Evolutionary conservation across 108 stramenopile genomes (phyloP).

Genomic region (Fistulifera pelliculosa): DNA sequence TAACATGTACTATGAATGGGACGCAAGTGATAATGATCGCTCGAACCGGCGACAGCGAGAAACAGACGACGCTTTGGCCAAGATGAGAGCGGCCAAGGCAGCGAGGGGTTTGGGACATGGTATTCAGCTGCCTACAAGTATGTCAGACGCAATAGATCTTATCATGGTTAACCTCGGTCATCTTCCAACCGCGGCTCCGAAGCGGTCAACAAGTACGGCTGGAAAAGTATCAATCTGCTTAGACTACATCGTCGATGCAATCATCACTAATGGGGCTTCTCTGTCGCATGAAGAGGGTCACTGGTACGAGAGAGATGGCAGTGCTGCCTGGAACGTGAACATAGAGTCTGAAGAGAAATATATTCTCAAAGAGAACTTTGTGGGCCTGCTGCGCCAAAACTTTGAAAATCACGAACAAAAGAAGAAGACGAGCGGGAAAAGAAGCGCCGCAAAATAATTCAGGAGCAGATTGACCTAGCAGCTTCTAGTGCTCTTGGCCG

Average conservation of each 20-base stretch:
- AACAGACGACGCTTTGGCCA: conserved; percentile 74
- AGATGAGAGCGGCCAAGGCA: conserved; percentile 70
- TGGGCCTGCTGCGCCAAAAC: neutral
- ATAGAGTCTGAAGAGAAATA: conserved; percentile 8
- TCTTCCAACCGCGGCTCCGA: conserved; percentile 54
- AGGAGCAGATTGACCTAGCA: conserved; percentile 55
- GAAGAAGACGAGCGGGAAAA: conserved; percentile 24
- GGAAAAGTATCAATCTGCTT: conserved; percentile 47
- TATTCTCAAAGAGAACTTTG: neutral
- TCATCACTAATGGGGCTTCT: conserved; percentile 80
- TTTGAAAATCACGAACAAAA: conserved; percentile 10
- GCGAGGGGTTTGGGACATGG: conserved; percentile 81
- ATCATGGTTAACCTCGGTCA: conserved; percentile 65
- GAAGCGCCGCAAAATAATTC: conserved; percentile 30
- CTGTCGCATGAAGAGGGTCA: conserved; percentile 63
- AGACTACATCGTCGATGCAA: conserved; percentile 72
- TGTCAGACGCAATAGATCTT: conserved; percentile 73
- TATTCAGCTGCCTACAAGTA: conserved; percentile 74
- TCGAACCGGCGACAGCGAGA: conserved; percentile 65
- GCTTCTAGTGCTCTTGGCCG: conserved; percentile 70
- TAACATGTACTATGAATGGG: conserved; percentile 82
- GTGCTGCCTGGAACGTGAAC: conserved; percentile 63
- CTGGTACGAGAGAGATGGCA: conserved; percentile 84
- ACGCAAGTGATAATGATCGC: conserved; percentile 43
- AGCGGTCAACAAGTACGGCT: conserved; percentile 18